Percentiles rank a stretch among this genome's conserved stretches.
Evolutionary conservation across 345 rosid species (phyloP).

Genomic region (Eucalyptus curtisii): DNA sequence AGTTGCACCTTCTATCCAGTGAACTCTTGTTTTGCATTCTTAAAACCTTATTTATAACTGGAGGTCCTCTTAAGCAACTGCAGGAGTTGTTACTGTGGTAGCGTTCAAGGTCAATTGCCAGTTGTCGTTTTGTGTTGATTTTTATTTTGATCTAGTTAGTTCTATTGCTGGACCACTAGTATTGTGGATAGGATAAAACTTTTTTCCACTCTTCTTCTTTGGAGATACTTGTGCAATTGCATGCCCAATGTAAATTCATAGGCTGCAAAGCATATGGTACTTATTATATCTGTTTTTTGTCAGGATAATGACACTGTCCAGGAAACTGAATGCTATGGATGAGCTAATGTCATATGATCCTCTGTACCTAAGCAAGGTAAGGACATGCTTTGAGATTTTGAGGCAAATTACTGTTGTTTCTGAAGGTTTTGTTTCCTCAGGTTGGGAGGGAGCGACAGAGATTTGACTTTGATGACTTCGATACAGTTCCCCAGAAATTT

Average conservation of each 20-base stretch:
- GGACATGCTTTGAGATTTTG: not conserved
- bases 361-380: slow-evolving; percentile 70
- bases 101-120: not conserved
- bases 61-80: not conserved
- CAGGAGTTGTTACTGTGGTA: not conserved
- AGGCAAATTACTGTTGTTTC: not conserved
- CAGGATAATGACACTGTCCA: slow-evolving; percentile 82
- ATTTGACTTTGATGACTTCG: slow-evolving; percentile 90
- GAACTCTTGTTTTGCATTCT: not conserved
- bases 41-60: not conserved
- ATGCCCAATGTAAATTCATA: not conserved
- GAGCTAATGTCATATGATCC: slow-evolving; percentile 75
- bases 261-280: not conserved
- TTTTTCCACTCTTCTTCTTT: not conserved
- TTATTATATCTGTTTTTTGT: not conserved
- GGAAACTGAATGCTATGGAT: slow-evolving; percentile 70
- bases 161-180: not conserved
- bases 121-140: not conserved
- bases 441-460: slow-evolving; percentile 86
- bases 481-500: slow-evolving; percentile 82
- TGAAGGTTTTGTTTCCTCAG: slow-evolving; percentile 15
- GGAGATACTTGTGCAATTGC: not conserved
- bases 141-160: not conserved
- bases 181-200: not conserved
- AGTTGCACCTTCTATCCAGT: not conserved